phyloP scores from a whole-genome alignment of 2,329 filamentous ascomycete species.

The Bipolaris cookei region DNA sequence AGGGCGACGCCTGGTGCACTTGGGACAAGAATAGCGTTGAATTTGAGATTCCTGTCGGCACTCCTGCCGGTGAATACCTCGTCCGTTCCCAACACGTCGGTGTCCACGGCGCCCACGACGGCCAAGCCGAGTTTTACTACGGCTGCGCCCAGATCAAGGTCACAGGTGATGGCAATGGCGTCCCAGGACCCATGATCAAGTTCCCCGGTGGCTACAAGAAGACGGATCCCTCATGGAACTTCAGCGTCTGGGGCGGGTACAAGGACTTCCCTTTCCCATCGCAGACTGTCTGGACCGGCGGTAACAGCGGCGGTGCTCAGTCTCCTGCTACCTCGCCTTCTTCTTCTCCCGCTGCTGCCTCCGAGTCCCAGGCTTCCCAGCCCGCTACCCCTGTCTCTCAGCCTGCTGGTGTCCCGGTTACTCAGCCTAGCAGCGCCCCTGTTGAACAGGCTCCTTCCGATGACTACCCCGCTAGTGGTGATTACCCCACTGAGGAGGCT shows the following conservation, averaged over 20 bases:
- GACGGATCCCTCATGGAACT: conserved; percentile 30
- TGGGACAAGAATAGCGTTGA: conserved; percentile 25
- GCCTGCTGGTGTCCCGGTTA: background rate
- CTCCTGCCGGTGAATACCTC: conserved; percentile 53
- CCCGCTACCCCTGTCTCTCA: background rate
- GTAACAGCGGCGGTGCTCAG: conserved; percentile 1
- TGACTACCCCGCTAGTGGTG: background rate
- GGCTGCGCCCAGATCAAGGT: conserved; percentile 53
- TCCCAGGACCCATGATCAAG: conserved; percentile 38
- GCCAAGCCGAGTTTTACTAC: conserved; percentile 51
- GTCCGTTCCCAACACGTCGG: conserved; percentile 54
- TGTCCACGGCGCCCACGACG: conserved; percentile 45
- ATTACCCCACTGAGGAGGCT: background rate
- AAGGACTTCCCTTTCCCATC: conserved; percentile 30
- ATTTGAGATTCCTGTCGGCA: conserved; percentile 47
- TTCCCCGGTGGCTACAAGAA: conserved; percentile 51
- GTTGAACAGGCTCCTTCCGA: background rate
- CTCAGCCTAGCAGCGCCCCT: background rate
- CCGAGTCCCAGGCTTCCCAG: background rate
- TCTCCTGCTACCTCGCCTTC: background rate
- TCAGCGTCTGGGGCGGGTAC: conserved; percentile 27
- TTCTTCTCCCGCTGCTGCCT: background rate
- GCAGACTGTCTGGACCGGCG: conserved; percentile 25
- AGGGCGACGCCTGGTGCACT: conserved; percentile 25
- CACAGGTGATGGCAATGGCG: conserved; percentile 41